A percentile compares a stretch with the other conserved stretches of the same genome.
phyloP scores from a whole-genome alignment of 2,329 filamentous ascomycete species.

The Colletotrichum karsti region DNA sequence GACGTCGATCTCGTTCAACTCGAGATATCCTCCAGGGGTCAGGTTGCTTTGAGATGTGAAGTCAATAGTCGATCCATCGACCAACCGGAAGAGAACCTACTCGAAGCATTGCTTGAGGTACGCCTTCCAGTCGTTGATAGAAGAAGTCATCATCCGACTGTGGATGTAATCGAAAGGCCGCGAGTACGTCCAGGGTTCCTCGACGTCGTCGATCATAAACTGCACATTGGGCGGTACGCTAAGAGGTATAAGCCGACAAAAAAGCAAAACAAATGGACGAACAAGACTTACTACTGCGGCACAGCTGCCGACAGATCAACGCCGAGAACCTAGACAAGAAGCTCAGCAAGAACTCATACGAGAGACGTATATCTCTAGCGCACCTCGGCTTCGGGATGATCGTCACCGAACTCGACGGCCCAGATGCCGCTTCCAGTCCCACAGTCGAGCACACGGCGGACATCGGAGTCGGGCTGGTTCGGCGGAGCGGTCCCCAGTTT shows the following conservation, averaged over 20 bases:
- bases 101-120: conserved; percentile 57
- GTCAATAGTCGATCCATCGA: background rate
- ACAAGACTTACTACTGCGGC: conserved; percentile 37
- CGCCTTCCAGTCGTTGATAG: conserved; percentile 56
- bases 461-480: conserved; percentile 37
- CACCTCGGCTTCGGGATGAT: conserved; percentile 39
- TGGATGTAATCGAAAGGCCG: conserved; percentile 64
- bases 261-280: no score
- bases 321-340: conserved; percentile 40
- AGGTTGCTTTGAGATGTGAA: conserved; percentile 35
- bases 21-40: conserved; percentile 50
- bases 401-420: conserved; percentile 51
- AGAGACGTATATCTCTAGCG: background rate
- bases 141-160: conserved; percentile 57
- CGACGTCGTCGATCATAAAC: conserved; percentile 64
- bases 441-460: conserved; percentile 49
- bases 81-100: background rate
- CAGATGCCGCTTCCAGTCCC: conserved; percentile 56
- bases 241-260: background rate
- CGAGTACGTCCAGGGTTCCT: conserved; percentile 58
- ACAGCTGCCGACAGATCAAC: conserved; percentile 52
- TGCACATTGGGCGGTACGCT: conserved; percentile 61
- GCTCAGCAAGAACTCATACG: no score
- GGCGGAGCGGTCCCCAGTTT: conserved; percentile 38
- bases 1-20: conserved; percentile 34